Percentiles rank a stretch among this genome's conserved stretches.
phyloP scores from a whole-genome alignment of 106 monocot genomes.

The Amphibolis antarctica region DNA sequence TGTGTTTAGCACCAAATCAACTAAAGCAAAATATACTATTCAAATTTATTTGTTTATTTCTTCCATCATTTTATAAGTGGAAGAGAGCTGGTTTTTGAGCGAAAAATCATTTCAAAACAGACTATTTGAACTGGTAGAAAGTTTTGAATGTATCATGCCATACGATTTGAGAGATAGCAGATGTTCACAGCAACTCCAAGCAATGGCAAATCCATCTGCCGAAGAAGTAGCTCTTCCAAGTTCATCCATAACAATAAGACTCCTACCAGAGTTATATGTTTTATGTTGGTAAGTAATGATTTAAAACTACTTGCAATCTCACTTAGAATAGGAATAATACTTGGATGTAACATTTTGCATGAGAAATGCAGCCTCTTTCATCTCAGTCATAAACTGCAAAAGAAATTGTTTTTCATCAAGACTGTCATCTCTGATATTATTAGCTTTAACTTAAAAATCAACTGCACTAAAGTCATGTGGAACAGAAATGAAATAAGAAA shows the following conservation, averaged over 20 bases:
- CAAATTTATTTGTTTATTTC: too few species aligned
- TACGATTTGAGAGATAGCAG: slow-evolving; percentile 83
- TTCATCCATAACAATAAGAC: slow-evolving; percentile 91
- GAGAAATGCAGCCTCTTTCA: slow-evolving; percentile 96
- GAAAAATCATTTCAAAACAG: not conserved
- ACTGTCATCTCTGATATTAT: not conserved
- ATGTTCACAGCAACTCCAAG: slow-evolving; percentile 99
- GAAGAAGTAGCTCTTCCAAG: slow-evolving; percentile 98
- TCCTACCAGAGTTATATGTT: slow-evolving; percentile 31
- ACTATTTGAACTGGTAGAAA: not conserved
- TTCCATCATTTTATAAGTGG: too few species aligned
- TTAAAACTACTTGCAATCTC: not conserved
- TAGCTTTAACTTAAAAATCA: too few species aligned
- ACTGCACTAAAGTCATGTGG: too few species aligned
- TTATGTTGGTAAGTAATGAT: not conserved
- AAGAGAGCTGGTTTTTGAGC: too few species aligned
- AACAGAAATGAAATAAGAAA: not conserved
- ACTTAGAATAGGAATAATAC: slow-evolving; percentile 23
- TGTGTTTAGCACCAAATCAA: too few species aligned
- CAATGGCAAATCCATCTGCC: slow-evolving; percentile 93
- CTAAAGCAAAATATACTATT: too few species aligned
- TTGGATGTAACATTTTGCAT: slow-evolving; percentile 88
- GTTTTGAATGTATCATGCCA: not conserved
- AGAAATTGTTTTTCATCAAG: not conserved
- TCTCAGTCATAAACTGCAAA: slow-evolving; percentile 98